Percentiles rank a stretch among this genome's conserved stretches.
Conservation (phyloP, 345 rosid species). For the Aegle marmelos region DNA sequence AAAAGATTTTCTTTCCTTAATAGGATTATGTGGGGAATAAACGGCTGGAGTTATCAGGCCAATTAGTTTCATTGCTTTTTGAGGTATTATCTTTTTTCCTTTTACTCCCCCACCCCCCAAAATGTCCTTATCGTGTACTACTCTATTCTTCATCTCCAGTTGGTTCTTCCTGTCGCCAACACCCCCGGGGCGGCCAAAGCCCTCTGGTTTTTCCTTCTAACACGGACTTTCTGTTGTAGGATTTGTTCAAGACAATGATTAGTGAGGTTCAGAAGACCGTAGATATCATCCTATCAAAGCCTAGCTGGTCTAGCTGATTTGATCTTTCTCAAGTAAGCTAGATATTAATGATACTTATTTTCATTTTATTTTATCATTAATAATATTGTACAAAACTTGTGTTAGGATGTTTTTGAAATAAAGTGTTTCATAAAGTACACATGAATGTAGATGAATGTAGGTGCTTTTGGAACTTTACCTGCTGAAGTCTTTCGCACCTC, state of each 20-base stretch:
- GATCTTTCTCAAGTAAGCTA: slow-evolving; percentile 64
- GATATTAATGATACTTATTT: neutral
- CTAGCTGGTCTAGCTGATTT: slow-evolving; percentile 52
- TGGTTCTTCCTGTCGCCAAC: slow-evolving; percentile 2
- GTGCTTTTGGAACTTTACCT: neutral
- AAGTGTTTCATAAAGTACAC: too few species aligned
- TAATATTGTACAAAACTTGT: neutral
- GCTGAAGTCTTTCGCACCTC: neutral
- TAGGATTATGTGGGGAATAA: slow-evolving; percentile 99
- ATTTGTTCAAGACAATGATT: slow-evolving; percentile 82
- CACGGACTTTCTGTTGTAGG: slow-evolving; percentile 36
- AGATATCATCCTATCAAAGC: slow-evolving; percentile 41
- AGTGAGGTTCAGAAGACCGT: slow-evolving; percentile 46
- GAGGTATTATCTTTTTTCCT: slow-evolving; percentile 51
- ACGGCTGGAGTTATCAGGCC: slow-evolving; percentile 92
- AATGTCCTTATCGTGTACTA: too few species aligned
- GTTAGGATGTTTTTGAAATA: neutral
- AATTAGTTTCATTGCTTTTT: slow-evolving; percentile 82
- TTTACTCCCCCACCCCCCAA: too few species aligned
- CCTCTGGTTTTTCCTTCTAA: neutral
- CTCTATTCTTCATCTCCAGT: neutral
- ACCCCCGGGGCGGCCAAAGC: too few species aligned
- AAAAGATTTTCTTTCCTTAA: slow-evolving; percentile 8
- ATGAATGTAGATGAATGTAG: neutral
- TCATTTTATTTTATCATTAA: neutral